Base-by-base conservation (phyloP, 306 rosid species). In the Cucurbita moschata region DNA sequence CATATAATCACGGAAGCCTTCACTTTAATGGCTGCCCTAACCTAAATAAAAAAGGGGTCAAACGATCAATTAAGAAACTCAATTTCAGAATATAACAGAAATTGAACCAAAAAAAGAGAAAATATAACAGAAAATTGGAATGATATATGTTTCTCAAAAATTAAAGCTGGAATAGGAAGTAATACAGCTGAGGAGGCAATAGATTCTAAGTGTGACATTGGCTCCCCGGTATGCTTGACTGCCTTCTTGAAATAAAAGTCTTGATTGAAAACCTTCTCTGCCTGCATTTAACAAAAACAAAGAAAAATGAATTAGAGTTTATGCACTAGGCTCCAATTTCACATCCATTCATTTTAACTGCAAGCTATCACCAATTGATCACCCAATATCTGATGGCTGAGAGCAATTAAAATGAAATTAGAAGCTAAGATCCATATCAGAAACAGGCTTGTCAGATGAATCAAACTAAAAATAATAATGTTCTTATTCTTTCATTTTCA, bases 1-100 rank as follows among this genome's bases (percentile, higher is more conserved):
- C 99, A 95, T 78, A 95, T 95, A 47, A 95, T 89, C 63, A 83
- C 83, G 21, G 97, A 91, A 51, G 99, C 99, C 85, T 87, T 95
- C 90, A 95, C 99, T 87, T 95, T 95, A 76, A 95, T 91, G 72
- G 99, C 99, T 49, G 99, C 99, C 53, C 99, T 87, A 13, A 95
- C 99, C 99, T 95, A 15, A 72, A 56, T 88, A 79, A 70, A 77
- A 77, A 21, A 42, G 52, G 26, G 69, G 13, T 35, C 2, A 76
- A 35, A 57, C 8, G 42, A n/a, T 19, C 40, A 0, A 19, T 40
- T 53, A 12, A 55, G 52, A 18, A 55, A 7, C 49, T 50, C 23
- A 16, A 39, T 54, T 51, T 23, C 55, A 65, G n/a, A 53, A 19
- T 73, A 13, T 19, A 54, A 11, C 59, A 6, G 10, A 61, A 38